Evolutionary conservation across 2,329 filamentous ascomycete species (phyloP).

Genomic region (Phyllosticta citribraziliensis): DNA sequence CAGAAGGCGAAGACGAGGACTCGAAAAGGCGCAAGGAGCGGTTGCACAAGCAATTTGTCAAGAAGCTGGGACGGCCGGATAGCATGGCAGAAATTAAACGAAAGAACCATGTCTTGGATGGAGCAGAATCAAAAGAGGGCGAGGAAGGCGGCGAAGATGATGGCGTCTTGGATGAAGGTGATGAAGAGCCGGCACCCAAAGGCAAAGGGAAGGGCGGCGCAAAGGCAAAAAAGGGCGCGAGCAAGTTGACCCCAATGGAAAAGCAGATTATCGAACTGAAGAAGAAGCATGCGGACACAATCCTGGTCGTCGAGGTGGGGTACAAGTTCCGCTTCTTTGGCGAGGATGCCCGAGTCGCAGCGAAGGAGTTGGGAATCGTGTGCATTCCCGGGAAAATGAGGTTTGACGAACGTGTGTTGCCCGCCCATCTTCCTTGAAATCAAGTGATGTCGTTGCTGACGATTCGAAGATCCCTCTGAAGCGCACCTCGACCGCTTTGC

Average conservation of each 20-base stretch:
- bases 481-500: slow-evolving; percentile 87
- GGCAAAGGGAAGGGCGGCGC: slow-evolving; percentile 39
- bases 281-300: slow-evolving; percentile 74
- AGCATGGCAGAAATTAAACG: slow-evolving; percentile 61
- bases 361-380: slow-evolving; percentile 85
- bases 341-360: slow-evolving; percentile 81
- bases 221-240: slow-evolving; percentile 58
- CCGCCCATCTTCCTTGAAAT: slow-evolving; percentile 16
- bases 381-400: slow-evolving; percentile 93
- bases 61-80: slow-evolving; percentile 79
- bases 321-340: slow-evolving; percentile 98
- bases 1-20: slow-evolving; percentile 40
- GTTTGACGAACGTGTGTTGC: slow-evolving; percentile 63
- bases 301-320: slow-evolving; percentile 88
- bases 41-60: slow-evolving; percentile 76
- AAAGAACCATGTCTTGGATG: slow-evolving; percentile 46
- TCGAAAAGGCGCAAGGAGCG: slow-evolving; percentile 54
- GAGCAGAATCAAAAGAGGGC: slow-evolving; percentile 32
- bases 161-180: slow-evolving; percentile 37
- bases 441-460: neutral
- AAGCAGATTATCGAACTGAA: slow-evolving; percentile 92
- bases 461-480: slow-evolving; percentile 61
- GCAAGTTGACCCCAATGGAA: slow-evolving; percentile 90
- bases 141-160: slow-evolving; percentile 47
- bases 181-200: slow-evolving; percentile 39